Evolutionary conservation across 2,329 filamentous ascomycete genomes (phyloP), one percentile per base, ranked within the genome.

Genomic region (Sodiomyces alkalinus): DNA sequence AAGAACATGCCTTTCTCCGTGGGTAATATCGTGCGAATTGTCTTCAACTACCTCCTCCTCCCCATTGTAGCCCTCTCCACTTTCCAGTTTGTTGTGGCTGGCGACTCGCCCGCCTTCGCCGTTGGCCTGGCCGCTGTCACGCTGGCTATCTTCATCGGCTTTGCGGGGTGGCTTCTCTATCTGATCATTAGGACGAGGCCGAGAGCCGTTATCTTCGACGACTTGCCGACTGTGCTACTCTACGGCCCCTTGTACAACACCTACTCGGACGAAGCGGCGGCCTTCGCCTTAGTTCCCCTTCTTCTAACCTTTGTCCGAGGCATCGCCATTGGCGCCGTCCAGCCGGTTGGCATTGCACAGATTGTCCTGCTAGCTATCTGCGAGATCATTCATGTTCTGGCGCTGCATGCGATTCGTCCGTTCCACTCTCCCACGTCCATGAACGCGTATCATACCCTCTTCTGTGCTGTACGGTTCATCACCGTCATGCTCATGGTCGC

Each of bases 191-290:
- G 64, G 15, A 90, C 82, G 1, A 75, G 80, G 38, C 86, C 86
- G 5, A 76, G 85, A 35, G 80, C 83, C 2, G 79, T 83, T 39
- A 64, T 98, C 7, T 98, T 94, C 48, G 90, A 98, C 52, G 85
- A 96, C 44, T 63, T 98, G 27, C 74, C 83, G 6, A 94, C 83
- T 0, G 74, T 96, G 7, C 63, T 98, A 3, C 66, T 83, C 1
- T 96, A 93, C 42, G 90, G 90, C 0, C 83, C 90, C 5, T 61
- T 98, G 6, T 98, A 98, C 54, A 98, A 98, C 54, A 98, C 90
- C 0, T 96, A 92, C 50, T 90, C 81, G 15, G 90, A 98, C 49
- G 80, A 87, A 48, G 83, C 85, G 1, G 82, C 87, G 6, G 75
- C 82, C 0, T 98, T 92, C 51, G 85, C 87, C 6, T 64, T 93